phyloP scores from a whole-genome alignment of 1,284 basidiomycete species.

The Rhodotorula sp. region DNA sequence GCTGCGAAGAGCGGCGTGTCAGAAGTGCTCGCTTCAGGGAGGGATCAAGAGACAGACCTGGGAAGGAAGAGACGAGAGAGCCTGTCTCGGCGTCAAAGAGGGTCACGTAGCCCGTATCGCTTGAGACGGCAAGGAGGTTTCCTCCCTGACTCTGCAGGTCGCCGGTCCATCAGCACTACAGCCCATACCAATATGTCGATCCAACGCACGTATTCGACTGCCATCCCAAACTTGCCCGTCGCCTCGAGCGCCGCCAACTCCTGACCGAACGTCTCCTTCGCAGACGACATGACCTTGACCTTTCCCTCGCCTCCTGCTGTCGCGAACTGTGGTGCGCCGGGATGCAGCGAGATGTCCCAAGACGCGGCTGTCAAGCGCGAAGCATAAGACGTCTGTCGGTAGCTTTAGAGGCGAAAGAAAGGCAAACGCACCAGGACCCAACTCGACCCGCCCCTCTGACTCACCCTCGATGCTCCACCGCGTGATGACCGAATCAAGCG shows the following conservation, averaged over 20 bases:
- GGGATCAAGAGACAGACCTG: slow-evolving; percentile 19
- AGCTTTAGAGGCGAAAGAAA: not conserved
- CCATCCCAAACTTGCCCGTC: slow-evolving; percentile 37
- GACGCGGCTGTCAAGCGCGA: slow-evolving; percentile 22
- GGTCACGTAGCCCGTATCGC: slow-evolving; percentile 38
- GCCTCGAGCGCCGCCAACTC: slow-evolving; percentile 34
- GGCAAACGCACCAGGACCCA: slow-evolving; percentile 28
- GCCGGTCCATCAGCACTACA: not conserved
- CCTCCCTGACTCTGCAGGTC: slow-evolving; percentile 39
- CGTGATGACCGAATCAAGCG: slow-evolving; percentile 38
- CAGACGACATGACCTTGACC: slow-evolving; percentile 33
- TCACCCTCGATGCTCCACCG: slow-evolving; percentile 33
- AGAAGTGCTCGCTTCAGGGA: not conserved
- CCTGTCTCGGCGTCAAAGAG: slow-evolving; percentile 41
- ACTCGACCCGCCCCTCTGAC: slow-evolving; percentile 28
- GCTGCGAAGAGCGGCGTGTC: slow-evolving; percentile 10
- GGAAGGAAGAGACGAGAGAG: slow-evolving; percentile 40
- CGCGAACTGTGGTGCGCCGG: slow-evolving; percentile 25
- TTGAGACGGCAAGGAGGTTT: slow-evolving; percentile 30
- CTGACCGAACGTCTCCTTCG: slow-evolving; percentile 38
- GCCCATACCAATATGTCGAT: accelerated
- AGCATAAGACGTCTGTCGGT: not conserved
- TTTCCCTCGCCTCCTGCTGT: slow-evolving; percentile 37
- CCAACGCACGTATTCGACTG: slow-evolving; percentile 35
- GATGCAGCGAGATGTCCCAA: slow-evolving; percentile 38